Evolutionary conservation across 768 basidiomycete species (phyloP).

Genomic region (Leccinum variicolor): DNA sequence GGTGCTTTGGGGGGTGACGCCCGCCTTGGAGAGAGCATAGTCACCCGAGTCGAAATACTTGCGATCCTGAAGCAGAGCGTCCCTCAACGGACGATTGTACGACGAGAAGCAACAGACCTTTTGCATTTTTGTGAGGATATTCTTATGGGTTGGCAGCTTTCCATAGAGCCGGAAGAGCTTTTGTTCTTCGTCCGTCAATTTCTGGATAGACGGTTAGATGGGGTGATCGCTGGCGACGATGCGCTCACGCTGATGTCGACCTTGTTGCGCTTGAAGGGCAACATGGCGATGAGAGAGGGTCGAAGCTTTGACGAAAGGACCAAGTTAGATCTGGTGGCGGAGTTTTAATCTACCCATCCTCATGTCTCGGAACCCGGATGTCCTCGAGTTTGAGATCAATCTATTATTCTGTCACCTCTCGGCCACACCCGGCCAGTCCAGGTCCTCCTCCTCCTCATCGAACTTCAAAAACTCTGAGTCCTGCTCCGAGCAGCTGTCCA

Average conservation of each 20-base stretch:
- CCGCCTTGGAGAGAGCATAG: constrained; percentile 95
- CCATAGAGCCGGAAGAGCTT: constrained; percentile 94
- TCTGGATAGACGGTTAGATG: constrained; percentile 42
- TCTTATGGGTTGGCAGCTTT: constrained; percentile 92
- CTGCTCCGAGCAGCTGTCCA: constrained; percentile 6
- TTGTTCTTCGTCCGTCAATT: constrained; percentile 85
- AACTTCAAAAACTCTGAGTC: constrained; percentile 19
- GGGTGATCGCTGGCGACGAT: background rate
- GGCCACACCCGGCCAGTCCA: constrained; percentile 6
- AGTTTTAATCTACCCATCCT: constrained; percentile 19
- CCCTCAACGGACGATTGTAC: constrained; percentile 6
- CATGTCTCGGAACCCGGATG: constrained; percentile 25
- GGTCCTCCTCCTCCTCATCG: constrained; percentile 6
- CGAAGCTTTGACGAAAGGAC: constrained; percentile 15
- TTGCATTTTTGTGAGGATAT: constrained; percentile 90
- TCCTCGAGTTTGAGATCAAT: constrained; percentile 23
- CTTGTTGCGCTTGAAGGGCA: constrained; percentile 82
- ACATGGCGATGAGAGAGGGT: constrained; percentile 46
- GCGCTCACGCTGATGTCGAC: constrained; percentile 85
- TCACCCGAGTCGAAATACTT: constrained; percentile 99
- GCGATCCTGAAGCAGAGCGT: constrained; percentile 66
- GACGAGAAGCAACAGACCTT: constrained; percentile 53
- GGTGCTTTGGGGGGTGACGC: constrained; percentile 79
- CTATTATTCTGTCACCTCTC: background rate
- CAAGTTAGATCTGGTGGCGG: constrained; percentile 22